phyloP scores from a whole-genome alignment of 148 eudicot species.

The Rheum nobile region DNA sequence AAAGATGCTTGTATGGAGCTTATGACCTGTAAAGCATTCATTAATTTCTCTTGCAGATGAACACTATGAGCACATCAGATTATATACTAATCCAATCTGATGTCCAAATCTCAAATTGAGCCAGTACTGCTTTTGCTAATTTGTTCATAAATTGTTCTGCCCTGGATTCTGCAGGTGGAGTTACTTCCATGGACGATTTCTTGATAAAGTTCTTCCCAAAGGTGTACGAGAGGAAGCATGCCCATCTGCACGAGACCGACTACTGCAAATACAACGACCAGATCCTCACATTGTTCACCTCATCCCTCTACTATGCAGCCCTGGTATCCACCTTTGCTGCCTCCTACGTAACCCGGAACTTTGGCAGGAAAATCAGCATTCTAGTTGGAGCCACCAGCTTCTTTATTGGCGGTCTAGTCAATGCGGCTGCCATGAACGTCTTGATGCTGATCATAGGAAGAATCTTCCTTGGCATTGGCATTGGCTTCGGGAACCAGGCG shows the following conservation, averaged over 20 bases:
- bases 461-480: constrained; percentile 58
- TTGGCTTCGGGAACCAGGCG: constrained; percentile 56
- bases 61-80: neutral
- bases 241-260: constrained; percentile 54
- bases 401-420: constrained; percentile 45
- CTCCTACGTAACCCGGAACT: constrained; percentile 52
- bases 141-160: neutral
- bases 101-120: too few relatives aligned
- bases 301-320: constrained; percentile 82
- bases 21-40: neutral
- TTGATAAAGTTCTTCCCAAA: constrained; percentile 64
- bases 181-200: constrained; percentile 94
- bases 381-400: constrained; percentile 49
- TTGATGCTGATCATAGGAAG: constrained; percentile 66
- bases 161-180: constrained; percentile 64
- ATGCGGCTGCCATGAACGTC: constrained; percentile 44
- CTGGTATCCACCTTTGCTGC: constrained; percentile 69
- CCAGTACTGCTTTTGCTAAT: neutral
- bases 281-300: constrained; percentile 79
- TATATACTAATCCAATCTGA: neutral
- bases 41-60: neutral
- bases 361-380: constrained; percentile 58
- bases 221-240: constrained; percentile 53
- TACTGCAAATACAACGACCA: constrained; percentile 88
- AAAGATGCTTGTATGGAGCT: neutral